Base-by-base conservation (phyloP, 345 rosid genomes). In the Corchorus olitorius region DNA sequence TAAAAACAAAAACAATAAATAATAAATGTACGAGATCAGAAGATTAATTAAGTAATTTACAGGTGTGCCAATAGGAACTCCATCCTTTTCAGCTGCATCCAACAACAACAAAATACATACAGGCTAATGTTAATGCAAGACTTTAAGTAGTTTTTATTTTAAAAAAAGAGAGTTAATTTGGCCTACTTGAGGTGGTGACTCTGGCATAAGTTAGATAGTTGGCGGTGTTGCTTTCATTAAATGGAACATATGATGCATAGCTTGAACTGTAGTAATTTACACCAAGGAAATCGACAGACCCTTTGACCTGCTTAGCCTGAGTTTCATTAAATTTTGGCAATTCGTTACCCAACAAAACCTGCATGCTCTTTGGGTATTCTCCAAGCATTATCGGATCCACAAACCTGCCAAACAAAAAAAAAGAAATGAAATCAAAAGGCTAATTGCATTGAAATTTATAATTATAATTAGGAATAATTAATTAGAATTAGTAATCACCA, bases 331-430 rank as follows among this genome's bases (percentile, higher is more conserved):
- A 90, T 59, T 79, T 87, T 4, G 94, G 93, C 75, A 92, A 67
- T 58, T 93, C 34, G 37, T 77, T 75, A 34, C 94, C 94, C 0
- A 87, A 82, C 0, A 84, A 46, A 12, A 55, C 8, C 74, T 77
- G 81, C 97, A 92, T 89, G 5, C 39, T 80, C 35, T 79, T 72
- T 1, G 93, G 97, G 73, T 92, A 89, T 65, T 92, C 88, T 12
- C 97, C 94, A 35, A 61, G 79, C 35, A 65, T 84, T 17, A 91
- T 27, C 7, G 97, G 94, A 77, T 92, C 75, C 17, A 78, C 73
- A 74, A 83, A 81, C 96, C 96, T 84, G 56, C 19, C 43, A 39
- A n/a, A n/a, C n/a, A n/a, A n/a, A n/a, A n/a, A n/a, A n/a, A n/a
- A n/a, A 15, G 3, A 70, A 50, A 15, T 1, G 19, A 12, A 8